Base-by-base conservation (phyloP, 805 yeast species). In the Candida fluviatilis region DNA sequence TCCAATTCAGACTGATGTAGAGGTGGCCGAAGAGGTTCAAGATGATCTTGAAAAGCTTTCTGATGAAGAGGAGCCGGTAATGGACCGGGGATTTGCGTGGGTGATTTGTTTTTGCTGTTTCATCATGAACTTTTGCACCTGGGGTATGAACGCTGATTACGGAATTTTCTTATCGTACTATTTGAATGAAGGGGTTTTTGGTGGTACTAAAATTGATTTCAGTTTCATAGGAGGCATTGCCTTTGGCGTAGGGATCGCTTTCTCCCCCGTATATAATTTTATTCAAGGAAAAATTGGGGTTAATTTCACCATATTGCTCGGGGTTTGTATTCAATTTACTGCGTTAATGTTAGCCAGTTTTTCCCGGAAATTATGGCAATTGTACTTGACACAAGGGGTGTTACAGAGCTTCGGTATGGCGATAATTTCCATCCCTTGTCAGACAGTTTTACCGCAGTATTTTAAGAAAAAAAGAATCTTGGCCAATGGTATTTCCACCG, bases 11-110 rank as follows among this genome's bases (percentile, higher is more conserved):
- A 26, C n/a, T 5, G 29, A 6, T 12, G 13, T 26, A 26, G 29
- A 26, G 15, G 6, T 10, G 10, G 6, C 24, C 8, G 6, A 10
- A 6, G 24, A 21, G 6, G 24, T 21, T 21, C 24, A 6, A 21
- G 24, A 26, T 7, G 29, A 26, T 12, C 13, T 12, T 7, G 15
- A 26, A 12, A 13, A 26, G n/a, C 29, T 5, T 15, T 10, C 29
- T 6, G 11, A 14, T 29, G 39, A 34, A 4, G 40, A 30, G 7
- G 37, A 45, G 11, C 45, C 41, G 7, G 13, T 33, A 13, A 44
- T 48, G 19, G 90, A 83, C 54, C 80, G 79, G 30, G 88, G 88
- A 2, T 72, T 75, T 40, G 87, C 84, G 2, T 79, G 87, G 84
- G 76, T 82, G 0, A 66, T 80, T 14, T 72, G 75, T 11, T 42